phyloP scores from a whole-genome alignment of 2,329 filamentous ascomycete species.

The Elsinoe ampelina region DNA sequence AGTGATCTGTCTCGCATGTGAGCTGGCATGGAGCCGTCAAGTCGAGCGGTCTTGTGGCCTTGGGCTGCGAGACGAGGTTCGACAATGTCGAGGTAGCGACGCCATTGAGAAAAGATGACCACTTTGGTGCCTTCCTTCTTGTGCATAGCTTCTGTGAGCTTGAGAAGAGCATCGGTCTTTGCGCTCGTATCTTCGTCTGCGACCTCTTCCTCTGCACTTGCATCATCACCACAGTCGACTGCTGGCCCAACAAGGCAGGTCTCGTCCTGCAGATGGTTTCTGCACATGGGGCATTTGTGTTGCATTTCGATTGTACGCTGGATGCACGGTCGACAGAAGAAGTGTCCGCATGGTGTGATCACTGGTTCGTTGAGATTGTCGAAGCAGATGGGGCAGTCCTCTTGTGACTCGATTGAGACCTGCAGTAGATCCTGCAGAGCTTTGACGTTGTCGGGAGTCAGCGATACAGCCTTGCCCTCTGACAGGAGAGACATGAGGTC shows the following conservation, averaged over 20 bases:
- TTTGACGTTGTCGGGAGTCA: conserved; percentile 62
- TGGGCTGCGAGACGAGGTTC: conserved; percentile 55
- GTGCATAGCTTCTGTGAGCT: conserved; percentile 59
- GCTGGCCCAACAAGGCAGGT: conserved; percentile 56
- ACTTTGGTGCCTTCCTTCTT: conserved; percentile 59
- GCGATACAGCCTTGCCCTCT: conserved; percentile 54
- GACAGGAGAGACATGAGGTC: conserved; percentile 63
- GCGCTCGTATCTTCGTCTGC: conserved; percentile 57
- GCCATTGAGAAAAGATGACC: conserved; percentile 71
- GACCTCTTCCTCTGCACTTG: conserved; percentile 33
- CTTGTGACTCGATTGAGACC: conserved; percentile 67
- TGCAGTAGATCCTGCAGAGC: conserved; percentile 68
- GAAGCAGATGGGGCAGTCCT: conserved; percentile 75
- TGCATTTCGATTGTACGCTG: conserved; percentile 63
- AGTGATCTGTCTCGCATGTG: conserved; percentile 63
- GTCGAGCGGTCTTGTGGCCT: conserved; percentile 56
- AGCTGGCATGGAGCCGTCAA: conserved; percentile 73
- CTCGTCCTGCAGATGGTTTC: conserved; percentile 54
- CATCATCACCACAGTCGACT: conserved; percentile 39
- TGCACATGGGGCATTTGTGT: conserved; percentile 77
- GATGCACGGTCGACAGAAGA: conserved; percentile 68
- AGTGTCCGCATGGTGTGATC: conserved; percentile 77
- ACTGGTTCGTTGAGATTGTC: conserved; percentile 62
- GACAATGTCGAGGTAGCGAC: conserved; percentile 59
- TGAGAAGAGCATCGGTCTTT: conserved; percentile 71